Evolutionary conservation across 495 filamentous ascomycete species (phyloP).

Genomic region (Poronia punctata): DNA sequence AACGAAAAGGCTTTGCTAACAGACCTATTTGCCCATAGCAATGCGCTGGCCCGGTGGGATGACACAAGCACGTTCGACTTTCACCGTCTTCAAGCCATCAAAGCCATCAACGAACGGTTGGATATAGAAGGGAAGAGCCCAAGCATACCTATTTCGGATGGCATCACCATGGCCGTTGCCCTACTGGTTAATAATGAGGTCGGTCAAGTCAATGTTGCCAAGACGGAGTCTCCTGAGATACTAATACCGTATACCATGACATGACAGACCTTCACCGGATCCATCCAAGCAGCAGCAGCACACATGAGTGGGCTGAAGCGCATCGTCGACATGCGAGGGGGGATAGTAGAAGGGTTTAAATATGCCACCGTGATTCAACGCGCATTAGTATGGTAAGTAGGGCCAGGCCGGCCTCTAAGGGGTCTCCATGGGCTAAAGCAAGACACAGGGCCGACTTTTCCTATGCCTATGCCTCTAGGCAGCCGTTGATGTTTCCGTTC

Average conservation of each 20-base stretch:
- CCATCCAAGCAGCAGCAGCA: slow-evolving; percentile 18
- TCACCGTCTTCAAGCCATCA: slow-evolving; percentile 25
- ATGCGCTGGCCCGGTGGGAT: slow-evolving; percentile 22
- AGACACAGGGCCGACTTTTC: slow-evolving; percentile 24
- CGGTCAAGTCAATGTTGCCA: not conserved
- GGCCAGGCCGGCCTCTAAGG: not conserved
- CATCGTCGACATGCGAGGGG: slow-evolving; percentile 24
- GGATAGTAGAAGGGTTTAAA: slow-evolving; percentile 23
- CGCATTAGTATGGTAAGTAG: slow-evolving; percentile 23
- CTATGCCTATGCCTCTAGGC: slow-evolving; percentile 21
- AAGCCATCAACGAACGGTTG: slow-evolving; percentile 24
- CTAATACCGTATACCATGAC: too few species aligned
- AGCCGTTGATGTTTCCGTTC: slow-evolving; percentile 23
- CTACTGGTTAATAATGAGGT: slow-evolving; percentile 25
- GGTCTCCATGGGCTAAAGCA: slow-evolving; percentile 1
- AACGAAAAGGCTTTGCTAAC: not conserved
- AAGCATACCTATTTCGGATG: slow-evolving; percentile 22
- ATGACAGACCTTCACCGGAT: slow-evolving; percentile 22
- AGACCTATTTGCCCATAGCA: slow-evolving; percentile 4
- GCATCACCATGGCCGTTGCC: slow-evolving; percentile 23
- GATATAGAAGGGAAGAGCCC: slow-evolving; percentile 24
- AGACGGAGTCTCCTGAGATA: not conserved
- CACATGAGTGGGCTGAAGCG: slow-evolving; percentile 25
- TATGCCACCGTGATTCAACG: slow-evolving; percentile 22
- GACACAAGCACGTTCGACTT: slow-evolving; percentile 27